These are phyloP conservation scores for Casaregolazyma suthepensis DNA, from an alignment of 1,139 yeast species.

Conservation along the genomic window DNA sequence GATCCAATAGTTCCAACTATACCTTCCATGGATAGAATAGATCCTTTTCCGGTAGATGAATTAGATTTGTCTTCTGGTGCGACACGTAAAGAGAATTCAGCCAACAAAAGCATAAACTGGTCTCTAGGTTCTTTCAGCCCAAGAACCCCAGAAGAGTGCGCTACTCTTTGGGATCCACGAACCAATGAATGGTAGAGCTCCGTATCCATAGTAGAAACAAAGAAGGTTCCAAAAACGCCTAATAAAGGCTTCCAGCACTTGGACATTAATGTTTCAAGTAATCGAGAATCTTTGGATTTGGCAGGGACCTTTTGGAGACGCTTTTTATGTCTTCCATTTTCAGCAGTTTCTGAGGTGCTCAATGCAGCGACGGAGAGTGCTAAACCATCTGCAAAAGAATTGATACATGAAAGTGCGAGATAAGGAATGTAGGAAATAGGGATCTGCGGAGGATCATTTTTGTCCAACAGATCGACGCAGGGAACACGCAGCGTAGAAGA, in stretches of 20 bases:
- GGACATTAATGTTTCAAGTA: slow-evolving; percentile 31
- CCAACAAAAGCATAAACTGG: slow-evolving; percentile 51
- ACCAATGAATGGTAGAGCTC: slow-evolving; percentile 60
- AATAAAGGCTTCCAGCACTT: slow-evolving; percentile 44
- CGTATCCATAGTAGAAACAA: slow-evolving; percentile 62
- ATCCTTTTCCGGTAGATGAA: neutral
- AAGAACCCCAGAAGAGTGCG: slow-evolving; percentile 79
- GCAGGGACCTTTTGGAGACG: neutral
- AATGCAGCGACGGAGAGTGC: slow-evolving; percentile 47
- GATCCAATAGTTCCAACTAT: slow-evolving; percentile 13
- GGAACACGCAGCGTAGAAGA: slow-evolving; percentile 46
- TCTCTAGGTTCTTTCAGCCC: slow-evolving; percentile 53
- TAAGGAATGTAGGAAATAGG: slow-evolving; percentile 60
- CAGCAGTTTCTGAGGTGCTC: slow-evolving; percentile 4
- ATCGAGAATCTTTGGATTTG: slow-evolving; percentile 2
- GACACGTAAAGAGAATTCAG: slow-evolving; percentile 37
- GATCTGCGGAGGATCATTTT: slow-evolving; percentile 57
- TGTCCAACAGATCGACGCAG: slow-evolving; percentile 71
- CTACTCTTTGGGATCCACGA: slow-evolving; percentile 67
- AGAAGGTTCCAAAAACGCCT: slow-evolving; percentile 44
- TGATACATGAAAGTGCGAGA: slow-evolving; percentile 50
- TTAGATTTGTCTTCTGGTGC: neutral
- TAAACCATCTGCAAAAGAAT: slow-evolving; percentile 61
- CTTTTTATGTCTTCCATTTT: neutral
- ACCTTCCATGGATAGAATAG: slow-evolving; percentile 9